Percentiles rank a stretch among this genome's conserved stretches.
phyloP scores from a whole-genome alignment of 805 yeast genomes.

The Ogataea chonburiensis region DNA sequence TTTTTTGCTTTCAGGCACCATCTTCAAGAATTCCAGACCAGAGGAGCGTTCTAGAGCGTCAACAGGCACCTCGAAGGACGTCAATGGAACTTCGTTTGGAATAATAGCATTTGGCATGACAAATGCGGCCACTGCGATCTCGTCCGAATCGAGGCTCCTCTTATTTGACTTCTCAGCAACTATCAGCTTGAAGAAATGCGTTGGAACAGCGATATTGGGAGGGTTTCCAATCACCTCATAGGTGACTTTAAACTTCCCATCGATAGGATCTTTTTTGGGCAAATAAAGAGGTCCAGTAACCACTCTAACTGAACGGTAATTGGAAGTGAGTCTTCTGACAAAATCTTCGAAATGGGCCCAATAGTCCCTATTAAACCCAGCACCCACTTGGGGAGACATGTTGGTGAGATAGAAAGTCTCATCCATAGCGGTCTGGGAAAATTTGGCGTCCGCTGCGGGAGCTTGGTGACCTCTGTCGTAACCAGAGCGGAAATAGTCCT shows the following conservation, averaged over 20 bases:
- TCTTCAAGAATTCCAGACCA: constrained; percentile 78
- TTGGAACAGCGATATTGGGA: constrained; percentile 94
- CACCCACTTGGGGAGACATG: constrained; percentile 97
- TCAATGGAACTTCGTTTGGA: constrained; percentile 66
- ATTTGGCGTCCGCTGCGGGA: constrained; percentile 97
- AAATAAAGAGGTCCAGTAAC: constrained; percentile 93
- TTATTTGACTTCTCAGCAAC: constrained; percentile 68
- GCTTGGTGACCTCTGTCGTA: constrained; percentile 97
- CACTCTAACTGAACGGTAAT: constrained; percentile 73
- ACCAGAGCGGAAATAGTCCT: constrained; percentile 92
- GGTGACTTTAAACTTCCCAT: constrained; percentile 79
- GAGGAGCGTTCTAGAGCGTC: constrained; percentile 86
- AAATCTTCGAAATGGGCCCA: constrained; percentile 98
- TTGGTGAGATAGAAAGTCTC: constrained; percentile 89
- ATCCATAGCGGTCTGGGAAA: constrained; percentile 87
- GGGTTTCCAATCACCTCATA: constrained; percentile 97
- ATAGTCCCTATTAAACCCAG: constrained; percentile 94
- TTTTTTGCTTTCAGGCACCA: constrained; percentile 55
- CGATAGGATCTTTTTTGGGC: constrained; percentile 68
- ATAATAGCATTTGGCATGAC: constrained; percentile 88
- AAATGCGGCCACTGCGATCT: constrained; percentile 83
- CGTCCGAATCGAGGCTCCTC: constrained; percentile 37
- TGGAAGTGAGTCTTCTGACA: constrained; percentile 69
- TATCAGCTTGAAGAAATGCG: constrained; percentile 89
- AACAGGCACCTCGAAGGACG: constrained; percentile 79